Evolutionary conservation across 78 protist species (phyloP).

Genomic region (Carpediemonas membranifera): DNA sequence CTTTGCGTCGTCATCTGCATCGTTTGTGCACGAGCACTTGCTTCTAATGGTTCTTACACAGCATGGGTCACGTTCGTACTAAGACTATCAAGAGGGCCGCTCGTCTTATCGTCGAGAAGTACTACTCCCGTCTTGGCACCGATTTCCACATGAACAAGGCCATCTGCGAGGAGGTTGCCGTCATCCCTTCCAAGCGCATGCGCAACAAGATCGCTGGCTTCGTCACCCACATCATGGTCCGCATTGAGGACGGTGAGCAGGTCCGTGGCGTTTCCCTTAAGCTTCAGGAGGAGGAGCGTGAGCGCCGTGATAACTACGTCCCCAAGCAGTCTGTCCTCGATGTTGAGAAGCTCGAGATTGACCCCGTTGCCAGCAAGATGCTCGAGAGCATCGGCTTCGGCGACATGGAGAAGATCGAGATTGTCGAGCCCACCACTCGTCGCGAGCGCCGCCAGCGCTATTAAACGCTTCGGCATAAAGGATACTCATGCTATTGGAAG

Average conservation of each 20-base stretch:
- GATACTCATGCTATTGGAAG: no score
- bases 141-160: conserved; percentile 98
- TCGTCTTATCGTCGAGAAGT: conserved; percentile 89
- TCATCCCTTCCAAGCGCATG: conserved; percentile 92
- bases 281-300: conserved; percentile 99
- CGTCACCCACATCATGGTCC: conserved; percentile 55
- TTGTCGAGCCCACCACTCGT: no score
- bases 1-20: no score
- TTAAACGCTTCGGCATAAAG: background rate
- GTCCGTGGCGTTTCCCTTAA: conserved; percentile 94
- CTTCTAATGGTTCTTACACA: no score
- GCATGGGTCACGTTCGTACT: no score
- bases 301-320: conserved; percentile 95
- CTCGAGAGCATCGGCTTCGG: conserved; percentile 26
- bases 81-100: conserved; percentile 98
- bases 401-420: background rate
- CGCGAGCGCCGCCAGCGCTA: no score
- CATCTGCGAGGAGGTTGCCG: conserved; percentile 80
- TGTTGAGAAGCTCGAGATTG: conserved; percentile 35
- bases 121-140: conserved; percentile 81
- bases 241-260: conserved; percentile 84
- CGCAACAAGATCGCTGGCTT: conserved; percentile 98
- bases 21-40: no score
- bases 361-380: conserved; percentile 41
- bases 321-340: conserved; percentile 85